Base-by-base conservation (phyloP, 1,139 yeast genomes). In the Torulaspora globosa region DNA sequence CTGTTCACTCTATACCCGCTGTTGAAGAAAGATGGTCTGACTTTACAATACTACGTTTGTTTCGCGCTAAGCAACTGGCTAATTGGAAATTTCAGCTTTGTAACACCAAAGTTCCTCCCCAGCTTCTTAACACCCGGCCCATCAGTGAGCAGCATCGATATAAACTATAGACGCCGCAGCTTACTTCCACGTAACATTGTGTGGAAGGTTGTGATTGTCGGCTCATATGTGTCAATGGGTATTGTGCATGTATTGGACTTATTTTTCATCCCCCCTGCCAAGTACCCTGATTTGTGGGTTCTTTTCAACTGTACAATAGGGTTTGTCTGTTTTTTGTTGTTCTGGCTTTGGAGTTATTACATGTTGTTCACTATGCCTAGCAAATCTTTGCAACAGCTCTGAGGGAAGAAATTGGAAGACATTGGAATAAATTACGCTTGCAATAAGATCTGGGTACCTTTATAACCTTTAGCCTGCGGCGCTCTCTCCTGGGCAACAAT, bases 1-100 rank as follows among this genome's bases (percentile, higher is more conserved):
- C 70, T 82, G 28, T 92, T 89, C 66, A 86, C 96, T 43, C 69
- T 94, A 70, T 89, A 86, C 78, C 98, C 99, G 1, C 69, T 94
- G 45, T 71, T 94, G 55, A 79, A 80, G 54, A 80, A 80, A 53
- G 98, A 94, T 58, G 82, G 79, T 1, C 72, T 92, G 34, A 67
- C 66, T 0, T 69, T 90, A 47, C 98, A 92, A 65, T 90, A 86
- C 63, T 67, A 73, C 42, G 80, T 80, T 5, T 67, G 80, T 46
- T 69, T 78, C 15, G 63, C 80, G 5, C 63, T 88, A 55, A 82
- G 88, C 63, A 90, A 90, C 64, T 92, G 97, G 96, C 70, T 92
- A 30, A 73, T 87, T 59, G 88, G 90, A 11, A 82, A 81, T 38
- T 69, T 76, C 47, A 66, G 72, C 48, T 67, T 69, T 47, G 54